These are phyloP conservation scores for Xerophyta viscosa DNA, from an alignment of 106 monocot species.

Conservation along the genomic window DNA sequence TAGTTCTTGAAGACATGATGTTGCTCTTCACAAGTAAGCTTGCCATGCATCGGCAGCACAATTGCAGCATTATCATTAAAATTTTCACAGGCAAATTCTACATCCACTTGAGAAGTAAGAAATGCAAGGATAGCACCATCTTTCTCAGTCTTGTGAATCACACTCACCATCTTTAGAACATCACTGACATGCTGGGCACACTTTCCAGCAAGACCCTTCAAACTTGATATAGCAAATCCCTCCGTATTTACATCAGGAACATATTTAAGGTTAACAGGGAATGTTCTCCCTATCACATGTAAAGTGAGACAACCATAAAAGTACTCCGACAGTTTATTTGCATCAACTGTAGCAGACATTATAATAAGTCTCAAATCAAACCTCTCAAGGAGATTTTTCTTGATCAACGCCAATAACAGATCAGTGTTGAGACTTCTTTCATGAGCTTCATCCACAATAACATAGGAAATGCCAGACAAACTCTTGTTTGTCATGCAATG, in stretches of 20 bases:
- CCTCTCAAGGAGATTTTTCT: conserved; percentile 56
- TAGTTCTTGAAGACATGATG: conserved; percentile 56
- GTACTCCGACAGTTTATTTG: conserved; percentile 62
- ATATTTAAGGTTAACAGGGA: conserved; percentile 90
- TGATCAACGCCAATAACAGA: conserved; percentile 70
- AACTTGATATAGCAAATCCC: conserved; percentile 7
- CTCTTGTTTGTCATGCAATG: conserved; percentile 52
- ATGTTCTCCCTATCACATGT: conserved; percentile 70
- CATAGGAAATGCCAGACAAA: conserved; percentile 53
- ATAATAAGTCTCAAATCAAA: conserved; percentile 71
- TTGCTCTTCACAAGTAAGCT: conserved; percentile 86
- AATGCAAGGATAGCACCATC: conserved; percentile 90
- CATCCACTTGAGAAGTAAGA: conserved; percentile 89
- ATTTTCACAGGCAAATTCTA: conserved; percentile 93
- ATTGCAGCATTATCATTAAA: conserved; percentile 53
- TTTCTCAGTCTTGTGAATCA: conserved; percentile 64
- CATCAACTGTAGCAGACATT: conserved; percentile 98
- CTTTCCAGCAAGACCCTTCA: conserved; percentile 18
- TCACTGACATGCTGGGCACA: conserved; percentile 59
- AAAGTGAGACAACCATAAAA: conserved; percentile 66
- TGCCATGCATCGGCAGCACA: conserved; percentile 89
- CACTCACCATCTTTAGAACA: conserved; percentile 57
- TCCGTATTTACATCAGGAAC: conserved; percentile 46
- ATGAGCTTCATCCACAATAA: conserved; percentile 96
- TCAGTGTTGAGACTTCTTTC: conserved; percentile 97